Base-by-base conservation (phyloP, 202 grass and related monocot genomes). In the Digitaria exilis region DNA sequence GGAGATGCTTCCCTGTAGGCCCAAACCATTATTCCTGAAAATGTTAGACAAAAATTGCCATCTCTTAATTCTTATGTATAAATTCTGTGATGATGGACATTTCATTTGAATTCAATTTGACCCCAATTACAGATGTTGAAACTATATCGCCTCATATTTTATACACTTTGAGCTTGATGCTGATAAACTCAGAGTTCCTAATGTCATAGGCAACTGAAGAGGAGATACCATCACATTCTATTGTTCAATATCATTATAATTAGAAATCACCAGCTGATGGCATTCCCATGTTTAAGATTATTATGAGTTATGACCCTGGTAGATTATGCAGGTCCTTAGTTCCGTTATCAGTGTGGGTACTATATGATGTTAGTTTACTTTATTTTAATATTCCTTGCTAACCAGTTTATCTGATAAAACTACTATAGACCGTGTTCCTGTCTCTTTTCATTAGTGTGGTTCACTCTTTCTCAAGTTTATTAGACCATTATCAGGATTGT, bases 1-100 rank as follows among this genome's bases (percentile, higher is more conserved):
- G 14, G 25, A 63, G 41, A 28, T 71, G 29, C 73, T 52, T 62
- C 56, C 17, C 44, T 82, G 9, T 65, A 77, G 52, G n/a, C 61
- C 39, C 35, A 55, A 25, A 62, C 31, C 51, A 52, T 80, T 52
- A 14, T 56, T 80, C 63, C 48, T 9, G 29, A 67, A 80, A 71
- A 87, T 80, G 14, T 81, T 70, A 79, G 24, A 34, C 60, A 87
- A 78, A 31, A 46, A 18, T 65, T 70, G 35, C 73, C 59, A 32
- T 85, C 39, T 71, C 18, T 22, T 17, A 21, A 49, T 46, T 87
- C 41, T 32, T 26, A 39, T 81, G n/a, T 85, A 46, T 71, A 71
- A 15, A 24, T 71, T 82, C 22, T 69, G 37, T 80, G 41, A 45
- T n/a, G n/a, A n/a, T 50, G 43, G 19, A 3, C 21, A 43, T 80